Percentiles rank a stretch among this genome's conserved stretches.
phyloP scores from a whole-genome alignment of 345 rosid genomes.

The Syzygium jambos region DNA sequence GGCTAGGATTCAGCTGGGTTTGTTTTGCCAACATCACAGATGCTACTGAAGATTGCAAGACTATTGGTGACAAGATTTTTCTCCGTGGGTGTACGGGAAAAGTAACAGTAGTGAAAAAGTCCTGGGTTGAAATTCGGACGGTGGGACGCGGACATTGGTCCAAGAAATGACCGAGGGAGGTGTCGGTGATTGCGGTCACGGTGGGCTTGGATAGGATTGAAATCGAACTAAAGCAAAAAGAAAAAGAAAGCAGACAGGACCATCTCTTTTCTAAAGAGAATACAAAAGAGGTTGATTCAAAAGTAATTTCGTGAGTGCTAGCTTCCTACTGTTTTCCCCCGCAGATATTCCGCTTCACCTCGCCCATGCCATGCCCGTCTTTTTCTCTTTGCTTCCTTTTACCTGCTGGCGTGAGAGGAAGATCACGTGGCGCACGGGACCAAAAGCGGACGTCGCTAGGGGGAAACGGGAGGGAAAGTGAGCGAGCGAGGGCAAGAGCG shows the following conservation, averaged over 20 bases:
- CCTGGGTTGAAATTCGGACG: background rate
- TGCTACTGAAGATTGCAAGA: background rate
- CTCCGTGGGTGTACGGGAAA: background rate
- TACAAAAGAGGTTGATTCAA: background rate
- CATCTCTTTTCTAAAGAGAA: background rate
- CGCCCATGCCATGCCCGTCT: background rate
- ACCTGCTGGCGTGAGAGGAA: background rate
- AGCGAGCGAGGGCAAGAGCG: background rate
- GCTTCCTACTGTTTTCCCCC: background rate
- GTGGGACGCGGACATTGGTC: background rate
- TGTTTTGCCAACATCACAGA: background rate
- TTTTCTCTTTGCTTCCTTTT: background rate
- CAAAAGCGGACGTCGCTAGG: background rate
- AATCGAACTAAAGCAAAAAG: background rate
- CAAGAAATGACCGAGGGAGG: background rate
- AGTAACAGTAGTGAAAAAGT: background rate
- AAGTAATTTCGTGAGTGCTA: background rate
- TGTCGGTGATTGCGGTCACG: background rate
- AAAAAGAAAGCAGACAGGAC: background rate
- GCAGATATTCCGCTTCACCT: background rate
- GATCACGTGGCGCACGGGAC: background rate
- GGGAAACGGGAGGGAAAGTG: background rate
- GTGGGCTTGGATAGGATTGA: background rate
- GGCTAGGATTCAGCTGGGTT: background rate
- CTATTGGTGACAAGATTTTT: background rate